Conservation (phyloP, 2,329 filamentous ascomycete species). For the Colletotrichum tanaceti region DNA sequence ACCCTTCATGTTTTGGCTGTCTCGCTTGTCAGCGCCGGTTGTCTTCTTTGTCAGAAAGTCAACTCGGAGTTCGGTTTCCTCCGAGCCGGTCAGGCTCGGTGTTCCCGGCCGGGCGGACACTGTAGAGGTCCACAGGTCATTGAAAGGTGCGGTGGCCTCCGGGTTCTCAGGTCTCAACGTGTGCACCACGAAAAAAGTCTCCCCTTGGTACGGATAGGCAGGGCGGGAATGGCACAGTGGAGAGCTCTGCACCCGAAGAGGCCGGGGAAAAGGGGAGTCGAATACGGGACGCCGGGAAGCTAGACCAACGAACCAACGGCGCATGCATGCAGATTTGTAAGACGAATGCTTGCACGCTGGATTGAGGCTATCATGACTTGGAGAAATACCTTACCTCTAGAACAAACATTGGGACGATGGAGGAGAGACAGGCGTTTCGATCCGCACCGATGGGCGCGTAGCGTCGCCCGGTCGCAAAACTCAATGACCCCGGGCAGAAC, state of each 20-base stretch:
- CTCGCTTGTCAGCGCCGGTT: not conserved
- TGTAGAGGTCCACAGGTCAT: slow-evolving; percentile 22
- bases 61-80: slow-evolving; percentile 28
- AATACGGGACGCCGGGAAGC: slow-evolving; percentile 21
- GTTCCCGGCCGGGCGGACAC: slow-evolving; percentile 24
- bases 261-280: slow-evolving; percentile 28
- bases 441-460: not conserved
- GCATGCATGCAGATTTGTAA: slow-evolving; percentile 28
- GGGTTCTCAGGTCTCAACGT: not conserved
- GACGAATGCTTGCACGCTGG: not conserved
- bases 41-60: not conserved
- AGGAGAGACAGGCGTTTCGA: not conserved
- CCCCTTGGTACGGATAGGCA: no score
- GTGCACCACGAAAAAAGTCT: slow-evolving; percentile 5
- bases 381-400: not conserved
- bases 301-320: slow-evolving; percentile 12
- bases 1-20: not conserved
- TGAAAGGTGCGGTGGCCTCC: not conserved
- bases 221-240: slow-evolving; percentile 29
- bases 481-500: slow-evolving; percentile 29
- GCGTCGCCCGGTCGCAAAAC: slow-evolving; percentile 12
- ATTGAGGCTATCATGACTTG: slow-evolving; percentile 21
- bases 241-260: slow-evolving; percentile 26
- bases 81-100: slow-evolving; percentile 37
- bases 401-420: slow-evolving; percentile 9